A percentile compares a stretch with the other conserved stretches of the same genome.
These are phyloP conservation scores for Petunia secreta DNA, from an alignment of 257 asterid species.

Conservation along the genomic window DNA sequence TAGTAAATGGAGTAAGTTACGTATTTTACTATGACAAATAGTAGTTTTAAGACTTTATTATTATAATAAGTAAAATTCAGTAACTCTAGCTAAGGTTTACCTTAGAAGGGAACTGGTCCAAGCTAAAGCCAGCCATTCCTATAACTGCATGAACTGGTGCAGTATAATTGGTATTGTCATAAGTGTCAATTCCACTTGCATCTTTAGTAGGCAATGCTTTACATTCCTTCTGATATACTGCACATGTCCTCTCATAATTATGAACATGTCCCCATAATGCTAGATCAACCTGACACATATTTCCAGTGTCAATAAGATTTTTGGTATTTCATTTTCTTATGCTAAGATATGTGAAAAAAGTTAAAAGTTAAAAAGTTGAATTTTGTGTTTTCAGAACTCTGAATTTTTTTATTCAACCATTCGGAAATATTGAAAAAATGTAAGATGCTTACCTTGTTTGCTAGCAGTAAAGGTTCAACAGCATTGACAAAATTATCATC, in stretches of 20 bases:
- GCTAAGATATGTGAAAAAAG: no score
- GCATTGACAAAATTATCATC: slow-evolving; percentile 56
- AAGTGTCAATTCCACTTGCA: slow-evolving; percentile 57
- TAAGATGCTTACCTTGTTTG: slow-evolving; percentile 53
- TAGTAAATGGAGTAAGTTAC: no score
- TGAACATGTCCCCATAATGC: slow-evolving; percentile 87
- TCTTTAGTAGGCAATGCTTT: slow-evolving; percentile 63
- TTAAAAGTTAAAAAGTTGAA: no score
- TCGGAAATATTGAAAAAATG: no score
- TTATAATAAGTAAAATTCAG: neutral
- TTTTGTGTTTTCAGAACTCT: no score
- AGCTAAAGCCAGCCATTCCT: slow-evolving; percentile 89
- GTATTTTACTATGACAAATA: no score
- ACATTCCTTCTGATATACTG: slow-evolving; percentile 63
- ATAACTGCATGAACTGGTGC: slow-evolving; percentile 84
- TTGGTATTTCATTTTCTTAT: no score
- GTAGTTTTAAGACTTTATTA: neutral
- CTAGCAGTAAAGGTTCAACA: slow-evolving; percentile 73
- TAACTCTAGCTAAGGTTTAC: slow-evolving; percentile 37
- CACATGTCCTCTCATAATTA: slow-evolving; percentile 89
- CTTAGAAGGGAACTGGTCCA: slow-evolving; percentile 57
- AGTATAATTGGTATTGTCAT: slow-evolving; percentile 51
- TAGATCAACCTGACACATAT: slow-evolving; percentile 61
- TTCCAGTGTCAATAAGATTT: neutral
- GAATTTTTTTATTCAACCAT: no score